A percentile compares a stretch with the other conserved stretches of the same genome.
These are phyloP conservation scores for Phyllostachys edulis DNA, from an alignment of 176 grass and related monocot species.

Conservation along the genomic window DNA sequence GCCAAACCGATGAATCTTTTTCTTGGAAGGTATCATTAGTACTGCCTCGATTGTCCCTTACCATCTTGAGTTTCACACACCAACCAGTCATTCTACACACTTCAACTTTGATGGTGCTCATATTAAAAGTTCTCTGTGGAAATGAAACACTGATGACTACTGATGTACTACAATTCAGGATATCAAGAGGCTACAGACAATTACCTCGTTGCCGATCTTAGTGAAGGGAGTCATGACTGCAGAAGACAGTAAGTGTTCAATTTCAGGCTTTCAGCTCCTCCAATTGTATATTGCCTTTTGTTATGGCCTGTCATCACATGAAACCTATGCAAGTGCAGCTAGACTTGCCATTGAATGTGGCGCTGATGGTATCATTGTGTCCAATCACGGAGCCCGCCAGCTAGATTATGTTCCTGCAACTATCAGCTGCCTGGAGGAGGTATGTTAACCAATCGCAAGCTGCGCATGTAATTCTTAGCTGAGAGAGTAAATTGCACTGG, in stretches of 20 bases:
- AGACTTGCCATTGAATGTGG: constrained; percentile 63
- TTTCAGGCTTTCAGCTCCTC: neutral
- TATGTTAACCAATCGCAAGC: neutral
- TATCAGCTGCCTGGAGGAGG: constrained; percentile 95
- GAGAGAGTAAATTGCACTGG: neutral
- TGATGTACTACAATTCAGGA: constrained; percentile 46
- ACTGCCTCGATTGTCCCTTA: neutral
- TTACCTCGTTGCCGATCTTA: constrained; percentile 82
- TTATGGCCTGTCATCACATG: neutral
- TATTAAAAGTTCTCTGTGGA: neutral
- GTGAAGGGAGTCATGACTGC: constrained; percentile 90
- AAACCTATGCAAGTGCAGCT: constrained; percentile 50
- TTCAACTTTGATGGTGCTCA: neutral
- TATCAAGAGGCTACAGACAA: constrained; percentile 77
- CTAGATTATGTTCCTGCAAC: constrained; percentile 91
- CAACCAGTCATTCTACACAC: neutral
- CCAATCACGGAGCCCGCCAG: constrained; percentile 92
- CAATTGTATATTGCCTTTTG: neutral
- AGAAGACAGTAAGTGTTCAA: constrained; percentile 70
- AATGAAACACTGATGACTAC: neutral
- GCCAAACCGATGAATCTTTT: constrained; percentile 69
- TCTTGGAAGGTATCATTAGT: constrained; percentile 71
- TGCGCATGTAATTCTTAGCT: no score
- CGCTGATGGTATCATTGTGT: constrained; percentile 80
- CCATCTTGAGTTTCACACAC: neutral